These are phyloP conservation scores for Misopates orontium DNA, from an alignment of 257 asterid genomes.

Conservation along the genomic window DNA sequence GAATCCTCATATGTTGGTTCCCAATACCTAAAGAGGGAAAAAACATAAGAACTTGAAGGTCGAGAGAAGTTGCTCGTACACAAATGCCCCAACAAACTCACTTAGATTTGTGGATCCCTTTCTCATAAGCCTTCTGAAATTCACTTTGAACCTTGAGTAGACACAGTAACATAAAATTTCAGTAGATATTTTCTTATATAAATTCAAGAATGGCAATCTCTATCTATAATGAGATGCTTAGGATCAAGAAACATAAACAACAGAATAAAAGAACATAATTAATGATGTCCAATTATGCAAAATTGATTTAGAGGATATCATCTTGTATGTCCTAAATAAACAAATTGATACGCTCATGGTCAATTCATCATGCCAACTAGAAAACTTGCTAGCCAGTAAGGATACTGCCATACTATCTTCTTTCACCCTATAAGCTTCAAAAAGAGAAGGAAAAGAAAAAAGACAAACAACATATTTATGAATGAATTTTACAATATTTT, in stretches of 20 bases:
- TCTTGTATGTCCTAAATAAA: slow-evolving; percentile 1
- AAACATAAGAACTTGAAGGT: slow-evolving; percentile 30
- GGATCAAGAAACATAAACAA: slow-evolving; percentile 3
- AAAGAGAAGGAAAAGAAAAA: not conserved
- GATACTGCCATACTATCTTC: not conserved
- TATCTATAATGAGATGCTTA: slow-evolving; percentile 4
- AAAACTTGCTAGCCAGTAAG: slow-evolving; percentile 5
- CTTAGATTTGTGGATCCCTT: slow-evolving; percentile 96
- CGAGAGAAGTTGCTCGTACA: slow-evolving; percentile 14
- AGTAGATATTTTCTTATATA: slow-evolving; percentile 21
- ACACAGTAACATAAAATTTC: slow-evolving; percentile 30
- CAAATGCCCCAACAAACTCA: slow-evolving; percentile 45
- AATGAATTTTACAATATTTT: not conserved
- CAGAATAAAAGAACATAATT: not conserved
- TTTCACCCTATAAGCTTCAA: slow-evolving; percentile 21
- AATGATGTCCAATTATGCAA: too few relatives aligned
- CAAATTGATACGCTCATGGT: slow-evolving; percentile 8
- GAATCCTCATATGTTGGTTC: slow-evolving; percentile 96
- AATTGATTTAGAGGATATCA: not conserved
- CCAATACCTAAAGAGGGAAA: slow-evolving; percentile 64
- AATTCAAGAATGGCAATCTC: slow-evolving; percentile 6
- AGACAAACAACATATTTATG: slow-evolving; percentile 9
- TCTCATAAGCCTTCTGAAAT: slow-evolving; percentile 97
- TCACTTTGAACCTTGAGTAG: slow-evolving; percentile 83
- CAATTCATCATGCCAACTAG: not conserved